Evolutionary conservation across 2,329 filamentous ascomycete genomes (phyloP).

Genomic region (Thielaviopsis musarum): DNA sequence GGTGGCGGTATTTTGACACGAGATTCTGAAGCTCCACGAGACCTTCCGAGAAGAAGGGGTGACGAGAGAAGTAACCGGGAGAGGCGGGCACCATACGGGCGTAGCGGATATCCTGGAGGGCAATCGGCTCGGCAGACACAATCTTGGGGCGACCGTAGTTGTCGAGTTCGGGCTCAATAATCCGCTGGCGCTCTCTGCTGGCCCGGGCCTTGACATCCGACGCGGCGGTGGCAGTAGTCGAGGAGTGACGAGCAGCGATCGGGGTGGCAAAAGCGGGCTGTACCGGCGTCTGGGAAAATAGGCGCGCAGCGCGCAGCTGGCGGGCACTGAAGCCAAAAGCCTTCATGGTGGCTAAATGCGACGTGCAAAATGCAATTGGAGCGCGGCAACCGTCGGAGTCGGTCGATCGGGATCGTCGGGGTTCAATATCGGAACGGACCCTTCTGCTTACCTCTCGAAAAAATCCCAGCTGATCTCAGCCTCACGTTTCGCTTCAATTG

Average conservation of each 20-base stretch:
- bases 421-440: background rate
- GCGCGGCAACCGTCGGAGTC: background rate
- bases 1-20: constrained; percentile 50
- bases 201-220: background rate
- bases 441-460: background rate
- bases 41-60: constrained; percentile 72
- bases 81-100: constrained; percentile 70
- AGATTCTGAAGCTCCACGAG: constrained; percentile 58
- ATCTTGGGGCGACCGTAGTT: constrained; percentile 11
- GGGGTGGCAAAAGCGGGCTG: constrained; percentile 14
- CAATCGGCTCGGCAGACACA: constrained; percentile 11
- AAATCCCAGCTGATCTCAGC: constrained; percentile 4
- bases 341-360: constrained; percentile 9
- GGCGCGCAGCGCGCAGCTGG: constrained; percentile 21
- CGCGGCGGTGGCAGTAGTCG: background rate
- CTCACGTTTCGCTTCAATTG: constrained; percentile 9
- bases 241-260: constrained; percentile 1
- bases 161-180: constrained; percentile 11
- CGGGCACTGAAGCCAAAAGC: constrained; percentile 14
- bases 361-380: background rate
- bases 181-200: constrained; percentile 6
- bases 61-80: constrained; percentile 86
- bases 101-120: constrained; percentile 20
- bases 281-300: constrained; percentile 15
- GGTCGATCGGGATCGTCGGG: background rate